phyloP scores from a whole-genome alignment of 2,329 filamentous ascomycete genomes.

The Talaromyces pinophilus region DNA sequence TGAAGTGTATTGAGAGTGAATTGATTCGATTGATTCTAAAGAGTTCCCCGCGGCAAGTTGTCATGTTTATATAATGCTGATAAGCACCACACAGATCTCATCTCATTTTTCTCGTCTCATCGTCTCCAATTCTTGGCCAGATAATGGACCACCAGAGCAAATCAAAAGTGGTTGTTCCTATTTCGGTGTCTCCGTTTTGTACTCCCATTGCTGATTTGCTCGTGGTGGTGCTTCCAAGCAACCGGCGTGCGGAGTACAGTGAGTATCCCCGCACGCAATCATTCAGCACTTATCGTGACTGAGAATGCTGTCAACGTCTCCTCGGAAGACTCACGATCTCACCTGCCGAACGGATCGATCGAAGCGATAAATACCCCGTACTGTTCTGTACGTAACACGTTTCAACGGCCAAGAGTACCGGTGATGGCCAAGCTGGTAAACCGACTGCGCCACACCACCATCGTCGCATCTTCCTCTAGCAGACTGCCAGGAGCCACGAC shows the following conservation, averaged over 20 bases:
- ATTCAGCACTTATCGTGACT: not conserved
- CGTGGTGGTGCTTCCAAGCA: not conserved
- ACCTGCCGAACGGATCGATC: not conserved
- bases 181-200: not conserved
- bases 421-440: not conserved
- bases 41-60: not conserved
- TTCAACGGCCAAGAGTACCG: not conserved
- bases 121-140: not conserved
- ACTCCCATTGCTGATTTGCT: not conserved
- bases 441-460: constrained; percentile 7
- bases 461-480: not conserved
- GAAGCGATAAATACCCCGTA: not conserved
- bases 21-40: not conserved
- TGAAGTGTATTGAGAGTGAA: not conserved
- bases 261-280: constrained; percentile 2
- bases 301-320: not conserved
- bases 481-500: not conserved
- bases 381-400: not conserved
- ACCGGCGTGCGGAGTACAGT: constrained; percentile 15
- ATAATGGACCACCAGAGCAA: not conserved
- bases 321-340: not conserved
- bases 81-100: not conserved
- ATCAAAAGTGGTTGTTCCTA: constrained; percentile 7
- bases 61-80: constrained; percentile 24
- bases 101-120: not conserved